phyloP scores from a whole-genome alignment of 164 flowering plant species.

The Magnolia sinica region DNA sequence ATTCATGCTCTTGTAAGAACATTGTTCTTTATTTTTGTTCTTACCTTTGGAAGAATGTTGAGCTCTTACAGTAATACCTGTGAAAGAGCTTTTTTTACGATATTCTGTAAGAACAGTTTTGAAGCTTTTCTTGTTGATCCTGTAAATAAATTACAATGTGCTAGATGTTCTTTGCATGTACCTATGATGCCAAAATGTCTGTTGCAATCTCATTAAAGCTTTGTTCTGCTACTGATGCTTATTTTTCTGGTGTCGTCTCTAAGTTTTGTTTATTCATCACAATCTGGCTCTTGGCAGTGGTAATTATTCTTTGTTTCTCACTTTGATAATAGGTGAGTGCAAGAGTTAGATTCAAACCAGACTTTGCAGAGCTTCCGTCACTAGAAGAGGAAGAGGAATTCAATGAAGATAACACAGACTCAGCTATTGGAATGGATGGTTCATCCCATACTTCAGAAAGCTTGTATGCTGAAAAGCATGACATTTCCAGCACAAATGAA shows the following conservation, averaged over 20 bases:
- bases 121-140: neutral
- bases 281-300: neutral
- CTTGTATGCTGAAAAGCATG: slow-evolving; percentile 78
- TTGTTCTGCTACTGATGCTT: neutral
- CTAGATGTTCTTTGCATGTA: neutral
- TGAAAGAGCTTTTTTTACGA: no score
- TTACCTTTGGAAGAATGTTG: no score
- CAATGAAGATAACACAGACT: slow-evolving; percentile 64
- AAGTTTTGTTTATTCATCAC: neutral
- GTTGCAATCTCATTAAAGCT: neutral
- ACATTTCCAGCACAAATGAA: slow-evolving; percentile 58
- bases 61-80: no score
- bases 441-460: slow-evolving; percentile 87
- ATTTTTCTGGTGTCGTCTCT: neutral
- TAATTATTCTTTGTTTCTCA: slow-evolving; percentile 1
- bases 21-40: no score
- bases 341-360: slow-evolving; percentile 60
- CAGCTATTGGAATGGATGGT: slow-evolving; percentile 66
- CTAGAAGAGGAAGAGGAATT: slow-evolving; percentile 42
- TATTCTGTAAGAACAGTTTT: no score
- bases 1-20: no score
- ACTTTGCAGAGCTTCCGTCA: slow-evolving; percentile 45
- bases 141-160: neutral
- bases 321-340: slow-evolving; percentile 44
- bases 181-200: neutral